A percentile compares a stretch with the other conserved stretches of the same genome.
These are phyloP conservation scores for Colletotrichum sublineola DNA, from an alignment of 2,329 filamentous ascomycete species.

Conservation along the genomic window DNA sequence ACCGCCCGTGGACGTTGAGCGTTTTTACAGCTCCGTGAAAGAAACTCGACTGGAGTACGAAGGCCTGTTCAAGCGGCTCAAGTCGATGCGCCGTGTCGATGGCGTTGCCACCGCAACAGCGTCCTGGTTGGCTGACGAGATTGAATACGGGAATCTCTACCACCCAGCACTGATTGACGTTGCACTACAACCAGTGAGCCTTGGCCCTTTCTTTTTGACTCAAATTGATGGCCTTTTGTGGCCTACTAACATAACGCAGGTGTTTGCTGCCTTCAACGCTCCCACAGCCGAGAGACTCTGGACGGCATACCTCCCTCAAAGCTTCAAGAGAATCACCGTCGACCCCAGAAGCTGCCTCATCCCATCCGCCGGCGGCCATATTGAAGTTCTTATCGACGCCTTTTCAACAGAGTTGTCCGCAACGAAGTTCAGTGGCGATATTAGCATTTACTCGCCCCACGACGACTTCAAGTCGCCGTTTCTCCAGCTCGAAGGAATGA, in stretches of 20 bases:
- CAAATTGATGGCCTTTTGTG: too few relatives aligned
- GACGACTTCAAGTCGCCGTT: conserved; percentile 5
- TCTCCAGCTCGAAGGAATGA: conserved; percentile 17
- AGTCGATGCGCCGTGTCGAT: conserved; percentile 15
- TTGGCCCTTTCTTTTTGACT: too few relatives aligned
- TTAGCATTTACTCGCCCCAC: conserved; percentile 17
- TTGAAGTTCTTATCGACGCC: conserved; percentile 16
- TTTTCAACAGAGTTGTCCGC: conserved; percentile 7
- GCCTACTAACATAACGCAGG: neutral
- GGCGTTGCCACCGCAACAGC: conserved; percentile 21
- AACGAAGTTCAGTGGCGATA: conserved; percentile 7
- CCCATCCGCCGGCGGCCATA: neutral
- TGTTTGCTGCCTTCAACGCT: conserved; percentile 14
- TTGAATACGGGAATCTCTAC: neutral
- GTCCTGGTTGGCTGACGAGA: conserved; percentile 20
- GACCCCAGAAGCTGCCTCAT: neutral
- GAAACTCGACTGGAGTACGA: conserved; percentile 6
- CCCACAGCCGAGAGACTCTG: neutral
- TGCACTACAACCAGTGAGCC: conserved; percentile 16
- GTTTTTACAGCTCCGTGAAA: conserved; percentile 7
- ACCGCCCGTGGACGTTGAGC: neutral
- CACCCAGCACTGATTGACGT: conserved; percentile 18
- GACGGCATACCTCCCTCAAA: conserved; percentile 20
- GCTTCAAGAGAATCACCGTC: conserved; percentile 19
- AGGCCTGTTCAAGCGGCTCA: conserved; percentile 1